Evolutionary conservation across 768 basidiomycete species (phyloP).

Genomic region (Cantharellus cinnabarinus): DNA sequence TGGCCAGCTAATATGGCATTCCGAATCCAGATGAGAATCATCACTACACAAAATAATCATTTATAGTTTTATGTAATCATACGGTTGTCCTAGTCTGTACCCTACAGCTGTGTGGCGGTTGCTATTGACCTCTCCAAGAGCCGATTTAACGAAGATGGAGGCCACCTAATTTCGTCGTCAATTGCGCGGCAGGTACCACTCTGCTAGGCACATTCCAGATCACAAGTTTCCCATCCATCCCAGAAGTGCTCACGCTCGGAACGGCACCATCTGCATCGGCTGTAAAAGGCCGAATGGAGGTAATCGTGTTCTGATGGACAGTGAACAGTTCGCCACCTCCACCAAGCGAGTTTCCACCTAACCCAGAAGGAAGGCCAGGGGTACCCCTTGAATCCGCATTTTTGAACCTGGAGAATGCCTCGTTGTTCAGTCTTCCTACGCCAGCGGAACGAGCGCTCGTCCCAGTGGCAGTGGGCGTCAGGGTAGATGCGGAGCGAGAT

Average conservation of each 20-base stretch:
- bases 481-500: constrained; percentile 12
- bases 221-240: constrained; percentile 83
- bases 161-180: constrained; percentile 25
- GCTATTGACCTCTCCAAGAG: too few relatives aligned
- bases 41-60: too few relatives aligned
- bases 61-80: too few relatives aligned
- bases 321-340: constrained; percentile 44
- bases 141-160: constrained; percentile 16
- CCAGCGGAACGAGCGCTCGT: constrained; percentile 9
- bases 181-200: constrained; percentile 20
- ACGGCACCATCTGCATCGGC: constrained; percentile 33
- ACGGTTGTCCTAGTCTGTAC: too few relatives aligned
- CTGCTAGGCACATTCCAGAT: constrained; percentile 68
- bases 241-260: constrained; percentile 66
- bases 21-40: too few relatives aligned
- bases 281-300: constrained; percentile 65
- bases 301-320: constrained; percentile 97
- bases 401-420: constrained; percentile 86
- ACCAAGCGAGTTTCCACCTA: constrained; percentile 14
- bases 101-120: too few relatives aligned
- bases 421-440: constrained; percentile 67
- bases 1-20: too few relatives aligned
- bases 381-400: constrained; percentile 69
- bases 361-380: constrained; percentile 15
- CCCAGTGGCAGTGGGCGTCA: background rate